Evolutionary conservation across 148 eudicot species (phyloP), one percentile per base, ranked within the genome.

Genomic region (Fagopyrum tataricum): DNA sequence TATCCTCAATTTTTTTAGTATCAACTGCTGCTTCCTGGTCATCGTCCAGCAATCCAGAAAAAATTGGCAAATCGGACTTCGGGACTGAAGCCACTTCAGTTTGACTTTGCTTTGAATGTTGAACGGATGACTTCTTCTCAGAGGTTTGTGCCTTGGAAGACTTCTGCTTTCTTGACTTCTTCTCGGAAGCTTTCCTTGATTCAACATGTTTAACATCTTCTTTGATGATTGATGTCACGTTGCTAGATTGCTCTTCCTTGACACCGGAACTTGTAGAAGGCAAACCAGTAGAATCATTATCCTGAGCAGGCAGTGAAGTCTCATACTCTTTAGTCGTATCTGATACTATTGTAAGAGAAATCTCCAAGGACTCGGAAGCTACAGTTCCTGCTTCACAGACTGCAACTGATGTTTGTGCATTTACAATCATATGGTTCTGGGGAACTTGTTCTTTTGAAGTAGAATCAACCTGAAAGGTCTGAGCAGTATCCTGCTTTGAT

Each of bases 141-240:
- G 88, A 79, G 80, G 77, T 26, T 64, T 86, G 92, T 37, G 79
- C 81, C 84, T 92, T 95, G n/a, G 87, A 84, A 78, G 90, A 84
- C 87, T 87, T 96, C 23, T 77, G 81, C 81, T 87, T 94, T 75
- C 77, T 92, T 5, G 94, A 83, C 82, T 90, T 96, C 84, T 91
- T 95, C 64, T 90, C 99, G 59, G 91, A 77, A 66, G 79, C 58
- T 76, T 86, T 91, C 79, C 78, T 95, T 11, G 59, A 74, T 78
- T 87, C 92, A 79, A 79, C 79, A 75, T 24, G 75, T 75, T 84
- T 87, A 47, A 52, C 46, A 41, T 64, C 75, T 71, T 90, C 94
- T 70, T 82, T 87, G 73, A 75, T 77, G 48, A 70, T 58, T 17
- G 76, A 71, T 23, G 72, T 53, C 40, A 85, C 92, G 73, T 72